Base-by-base conservation (phyloP, 345 rosid species). In the Garcia nutans region DNA sequence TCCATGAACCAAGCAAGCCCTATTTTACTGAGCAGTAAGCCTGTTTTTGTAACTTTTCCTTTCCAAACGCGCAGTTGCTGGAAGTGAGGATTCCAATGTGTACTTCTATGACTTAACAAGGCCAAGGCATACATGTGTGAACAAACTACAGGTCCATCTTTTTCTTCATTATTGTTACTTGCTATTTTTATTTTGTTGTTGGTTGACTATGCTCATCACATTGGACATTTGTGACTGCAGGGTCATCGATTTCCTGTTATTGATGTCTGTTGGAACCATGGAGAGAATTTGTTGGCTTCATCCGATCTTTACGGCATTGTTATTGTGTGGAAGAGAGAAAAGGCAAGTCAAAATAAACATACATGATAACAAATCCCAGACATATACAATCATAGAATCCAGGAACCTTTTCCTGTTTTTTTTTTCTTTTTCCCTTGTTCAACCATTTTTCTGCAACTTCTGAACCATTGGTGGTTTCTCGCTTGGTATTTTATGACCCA, bases 301-400 rank as follows among this genome's bases (percentile, higher is more conserved):
- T 91, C 97, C n/a, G 99, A 96, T 80, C 89, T 90, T 70, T 90
- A 90, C 0, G 99, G 99, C 23, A 77, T 92, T 50, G 99, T 96
- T 60, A 96, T 96, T 69, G 93, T 96, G n/a, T 96, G 99, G 98
- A 92, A 92, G 86, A 89, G 98, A 87, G 94, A 93, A 52, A 93
- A 95, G 84, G 60, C 86, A 74, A 83, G 85, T 28, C 85, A 81
- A 68, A 83, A 81, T 54, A 71, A 50, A 20, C 60, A 37, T 23
- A 70, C 52, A 70, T 8, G 37, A 47, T 47, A n/a, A 75, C 17
- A 49, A 54, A 47, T 75, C 59, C 52, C 22, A 23, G 71, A 47
- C 26, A 71, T 56, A 17, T 72, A n/a, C 82, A 52, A 11, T 19
- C 52, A 37, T 2, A 20, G 45, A 70, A 26, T 7, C 33, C 2